Evolutionary conservation across 78 protist species (phyloP).

Genomic region (Dictyostelium intermedium): DNA sequence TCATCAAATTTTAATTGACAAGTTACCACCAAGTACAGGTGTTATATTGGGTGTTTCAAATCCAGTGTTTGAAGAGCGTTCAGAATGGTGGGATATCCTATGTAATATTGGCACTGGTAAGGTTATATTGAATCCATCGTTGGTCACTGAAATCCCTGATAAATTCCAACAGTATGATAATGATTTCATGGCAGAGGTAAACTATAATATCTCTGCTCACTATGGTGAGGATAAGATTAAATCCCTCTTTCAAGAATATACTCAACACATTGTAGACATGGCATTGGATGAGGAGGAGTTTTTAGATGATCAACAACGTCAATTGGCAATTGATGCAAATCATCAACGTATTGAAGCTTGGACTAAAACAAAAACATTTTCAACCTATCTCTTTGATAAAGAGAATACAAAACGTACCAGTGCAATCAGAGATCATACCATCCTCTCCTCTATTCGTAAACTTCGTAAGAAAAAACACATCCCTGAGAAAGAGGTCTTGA

Average conservation of each 20-base stretch:
- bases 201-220: conserved; percentile 57
- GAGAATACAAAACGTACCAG: conserved; percentile 27
- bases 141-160: conserved; percentile 52
- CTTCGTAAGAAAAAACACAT: conserved; percentile 64
- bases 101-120: conserved; percentile 88
- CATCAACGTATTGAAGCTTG: conserved; percentile 34
- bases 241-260: conserved; percentile 75
- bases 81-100: conserved; percentile 91
- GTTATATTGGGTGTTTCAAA: conserved; percentile 89
- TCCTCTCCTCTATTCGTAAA: conserved; percentile 22
- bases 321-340: conserved; percentile 61
- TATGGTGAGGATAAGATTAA: conserved; percentile 71
- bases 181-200: conserved; percentile 81
- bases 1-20: conserved; percentile 61
- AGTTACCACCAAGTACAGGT: conserved; percentile 49
- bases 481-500: conserved; percentile 70
- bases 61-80: conserved; percentile 86
- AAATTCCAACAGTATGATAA: conserved; percentile 56
- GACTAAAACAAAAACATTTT: conserved; percentile 65
- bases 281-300: conserved; percentile 82
- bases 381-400: conserved; percentile 58
- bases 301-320: conserved; percentile 56
- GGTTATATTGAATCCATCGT: conserved; percentile 62
- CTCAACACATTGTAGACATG: conserved; percentile 78
- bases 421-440: conserved; percentile 66